Percentiles rank a stretch among this genome's conserved stretches.
Evolutionary conservation across 1,284 basidiomycete genomes (phyloP).

Genomic region (Trichosporon coremiiforme): DNA sequence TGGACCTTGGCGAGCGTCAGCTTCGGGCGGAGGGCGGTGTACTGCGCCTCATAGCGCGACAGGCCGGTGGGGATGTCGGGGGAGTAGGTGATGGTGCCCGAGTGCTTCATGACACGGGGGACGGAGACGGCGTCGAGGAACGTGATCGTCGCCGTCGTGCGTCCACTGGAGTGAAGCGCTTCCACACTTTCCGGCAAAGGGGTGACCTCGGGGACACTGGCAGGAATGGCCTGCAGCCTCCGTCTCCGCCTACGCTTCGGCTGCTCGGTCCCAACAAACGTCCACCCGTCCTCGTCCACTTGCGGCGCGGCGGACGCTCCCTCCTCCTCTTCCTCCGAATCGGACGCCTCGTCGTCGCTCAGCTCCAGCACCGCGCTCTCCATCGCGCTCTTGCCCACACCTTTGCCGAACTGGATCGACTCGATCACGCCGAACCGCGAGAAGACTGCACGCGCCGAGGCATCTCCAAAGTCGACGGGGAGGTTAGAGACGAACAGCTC

Average conservation of each 20-base stretch:
- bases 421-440: slow-evolving; percentile 74
- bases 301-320: slow-evolving; percentile 45
- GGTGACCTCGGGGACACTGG: slow-evolving; percentile 55
- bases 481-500: slow-evolving; percentile 84
- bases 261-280: slow-evolving; percentile 60
- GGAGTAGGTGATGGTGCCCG: slow-evolving; percentile 26
- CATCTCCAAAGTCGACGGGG: slow-evolving; percentile 78
- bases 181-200: slow-evolving; percentile 35
- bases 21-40: slow-evolving; percentile 69
- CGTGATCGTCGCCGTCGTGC: slow-evolving; percentile 67
- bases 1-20: slow-evolving; percentile 70
- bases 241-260: slow-evolving; percentile 37
- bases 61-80: slow-evolving; percentile 64
- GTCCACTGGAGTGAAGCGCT: slow-evolving; percentile 37
- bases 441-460: slow-evolving; percentile 73
- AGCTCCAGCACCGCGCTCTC: slow-evolving; percentile 44
- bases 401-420: slow-evolving; percentile 63
- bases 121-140: slow-evolving; percentile 74
- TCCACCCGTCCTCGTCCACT: slow-evolving; percentile 54
- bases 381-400: slow-evolving; percentile 34
- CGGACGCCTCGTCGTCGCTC: slow-evolving; percentile 45
- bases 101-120: slow-evolving; percentile 61
- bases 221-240: slow-evolving; percentile 63
- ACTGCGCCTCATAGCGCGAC: slow-evolving; percentile 67
- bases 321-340: slow-evolving; percentile 54